Base-by-base conservation (phyloP, 2,329 filamentous ascomycete genomes). In the Botrytis paeoniae region DNA sequence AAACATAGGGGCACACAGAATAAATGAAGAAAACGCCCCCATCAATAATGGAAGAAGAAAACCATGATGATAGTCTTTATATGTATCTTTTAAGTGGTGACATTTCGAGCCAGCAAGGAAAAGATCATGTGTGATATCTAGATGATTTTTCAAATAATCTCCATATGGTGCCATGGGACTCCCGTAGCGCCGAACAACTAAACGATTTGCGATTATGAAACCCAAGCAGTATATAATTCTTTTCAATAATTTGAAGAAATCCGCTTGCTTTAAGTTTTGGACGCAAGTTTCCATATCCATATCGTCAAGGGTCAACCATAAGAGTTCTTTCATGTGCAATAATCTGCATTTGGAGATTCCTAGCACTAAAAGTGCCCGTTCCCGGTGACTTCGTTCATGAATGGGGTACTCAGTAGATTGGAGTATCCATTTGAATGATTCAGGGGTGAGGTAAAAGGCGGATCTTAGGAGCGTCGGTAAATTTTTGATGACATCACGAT, bases 171-270 rank as follows among this genome's bases (percentile, higher is more conserved):
- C 1, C 48, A 51, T n/a, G 4, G 0, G 0, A 51, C 4, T 2
- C 4, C 12, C 0, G 1, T 10, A 4, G 22, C 4, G 0, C 4
- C 22, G 1, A 25, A 4, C 4, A 2, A 3, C 5, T 9, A 1
- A 0, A 48, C 4, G 1, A 25, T 12, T 0, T 25, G 48, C 48
- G 1, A 51, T 6, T 51, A 51, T 14, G 1, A 61, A 61, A 14
- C 59, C 10, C 0, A 35, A n/a, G 12, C 25, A 16, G 12, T 7
- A 1, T n/a, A 32, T 7, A 12, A 10, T 37, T 10, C 8, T 2
- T n/a, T 3, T 0, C 32, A 51, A n/a, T 7, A 51, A 10, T 14
- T 0, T 10, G 14, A 16, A 37, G 3, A 25, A 37, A 1, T 37
- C 43, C 3, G 7, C 8, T 51, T 22, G 0, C 10, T n/a, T 1